Evolutionary conservation across 352 stramenopile genomes (phyloP).

Genomic region (Phytophthora citricola): DNA sequence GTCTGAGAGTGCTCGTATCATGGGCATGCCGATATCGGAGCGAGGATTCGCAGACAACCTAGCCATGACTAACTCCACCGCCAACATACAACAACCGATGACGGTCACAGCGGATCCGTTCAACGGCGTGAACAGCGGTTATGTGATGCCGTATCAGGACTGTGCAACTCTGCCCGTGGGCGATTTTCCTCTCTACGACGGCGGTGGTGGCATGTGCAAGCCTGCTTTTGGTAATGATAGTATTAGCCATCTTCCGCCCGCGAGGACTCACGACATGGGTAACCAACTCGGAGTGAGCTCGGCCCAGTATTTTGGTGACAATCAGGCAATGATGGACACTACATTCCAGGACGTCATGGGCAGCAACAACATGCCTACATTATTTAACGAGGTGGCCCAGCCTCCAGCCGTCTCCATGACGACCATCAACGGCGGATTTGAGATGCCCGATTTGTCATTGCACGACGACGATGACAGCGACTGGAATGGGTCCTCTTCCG

Average conservation of each 20-base stretch:
- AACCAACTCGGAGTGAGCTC: neutral
- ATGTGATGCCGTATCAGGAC: constrained; percentile 32
- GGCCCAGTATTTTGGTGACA: constrained; percentile 13
- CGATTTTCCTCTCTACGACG: constrained; percentile 29
- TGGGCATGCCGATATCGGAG: constrained; percentile 16
- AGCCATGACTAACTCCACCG: constrained; percentile 7
- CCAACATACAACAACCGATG: constrained; percentile 11
- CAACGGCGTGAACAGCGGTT: constrained; percentile 14
- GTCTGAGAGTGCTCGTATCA: constrained; percentile 11
- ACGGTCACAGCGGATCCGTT: constrained; percentile 1
- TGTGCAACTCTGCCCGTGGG: constrained; percentile 18
- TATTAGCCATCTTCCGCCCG: neutral
- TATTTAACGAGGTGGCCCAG: constrained; percentile 33
- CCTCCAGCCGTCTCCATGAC: constrained; percentile 14
- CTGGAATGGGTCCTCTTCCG: constrained; percentile 39
- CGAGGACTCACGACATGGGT: constrained; percentile 12
- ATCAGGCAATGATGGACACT: constrained; percentile 2
- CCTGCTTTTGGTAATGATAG: constrained; percentile 2
- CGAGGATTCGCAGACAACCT: constrained; percentile 7
- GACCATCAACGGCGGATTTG: constrained; percentile 26
- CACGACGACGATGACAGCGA: constrained; percentile 23
- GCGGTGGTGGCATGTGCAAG: constrained; percentile 12
- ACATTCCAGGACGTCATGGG: constrained; percentile 12
- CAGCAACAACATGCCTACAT: constrained; percentile 6
- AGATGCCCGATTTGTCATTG: constrained; percentile 16